A percentile compares a stretch with the other conserved stretches of the same genome.
Evolutionary conservation across 2,329 filamentous ascomycete genomes (phyloP).

Genomic region (Aspergillus japonicus): DNA sequence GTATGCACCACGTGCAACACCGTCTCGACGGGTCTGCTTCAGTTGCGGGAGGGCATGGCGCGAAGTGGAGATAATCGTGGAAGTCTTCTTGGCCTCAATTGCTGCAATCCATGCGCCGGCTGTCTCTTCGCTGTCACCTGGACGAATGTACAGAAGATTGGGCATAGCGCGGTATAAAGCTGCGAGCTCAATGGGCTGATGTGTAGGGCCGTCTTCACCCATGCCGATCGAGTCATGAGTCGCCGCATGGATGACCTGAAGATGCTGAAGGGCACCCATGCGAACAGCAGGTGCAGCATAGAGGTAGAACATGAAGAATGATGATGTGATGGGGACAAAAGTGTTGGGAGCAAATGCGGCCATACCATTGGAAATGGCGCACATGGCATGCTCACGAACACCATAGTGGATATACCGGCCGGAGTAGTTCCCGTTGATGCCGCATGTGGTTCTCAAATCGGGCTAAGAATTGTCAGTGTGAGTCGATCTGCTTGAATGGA

Average conservation of each 20-base stretch:
- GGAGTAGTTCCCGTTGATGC: conserved; percentile 51
- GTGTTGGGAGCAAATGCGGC: conserved; percentile 58
- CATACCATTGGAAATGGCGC: conserved; percentile 76
- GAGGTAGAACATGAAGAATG: conserved; percentile 65
- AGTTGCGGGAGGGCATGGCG: conserved; percentile 45
- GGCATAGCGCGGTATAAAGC: conserved; percentile 63
- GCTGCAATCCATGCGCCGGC: conserved; percentile 46
- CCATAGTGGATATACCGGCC: conserved; percentile 57
- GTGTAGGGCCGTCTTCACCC: conserved; percentile 62
- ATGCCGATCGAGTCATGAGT: conserved; percentile 62
- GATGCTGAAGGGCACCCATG: conserved; percentile 58
- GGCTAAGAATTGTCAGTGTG: conserved; percentile 25
- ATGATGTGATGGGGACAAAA: conserved; percentile 58
- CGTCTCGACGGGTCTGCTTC: conserved; percentile 37
- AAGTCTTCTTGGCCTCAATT: conserved; percentile 38
- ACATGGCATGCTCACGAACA: conserved; percentile 63
- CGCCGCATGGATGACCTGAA: conserved; percentile 59
- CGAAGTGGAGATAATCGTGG: conserved; percentile 47
- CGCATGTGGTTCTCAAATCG: conserved; percentile 28
- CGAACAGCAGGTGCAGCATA: conserved; percentile 58
- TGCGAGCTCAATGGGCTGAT: conserved; percentile 60
- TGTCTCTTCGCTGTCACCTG: conserved; percentile 58
- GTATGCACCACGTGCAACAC: conserved; percentile 44
- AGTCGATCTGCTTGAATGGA: neutral
- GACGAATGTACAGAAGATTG: conserved; percentile 61